Base-by-base conservation (phyloP, 768 basidiomycete genomes). In the Hebeloma cylindrosporum region DNA sequence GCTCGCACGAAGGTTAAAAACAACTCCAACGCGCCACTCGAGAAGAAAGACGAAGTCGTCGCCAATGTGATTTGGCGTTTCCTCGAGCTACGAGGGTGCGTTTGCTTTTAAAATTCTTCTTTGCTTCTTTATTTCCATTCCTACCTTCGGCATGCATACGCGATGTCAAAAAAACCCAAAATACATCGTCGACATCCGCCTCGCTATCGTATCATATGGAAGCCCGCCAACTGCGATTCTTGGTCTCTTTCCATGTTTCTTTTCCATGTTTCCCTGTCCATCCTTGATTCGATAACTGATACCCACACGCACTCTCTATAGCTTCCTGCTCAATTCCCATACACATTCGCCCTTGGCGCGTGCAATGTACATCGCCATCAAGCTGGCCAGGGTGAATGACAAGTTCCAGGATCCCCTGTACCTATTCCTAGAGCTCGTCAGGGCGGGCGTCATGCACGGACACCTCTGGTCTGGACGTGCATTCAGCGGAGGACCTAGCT, bases 41-140 rank as follows among this genome's bases (percentile, higher is more conserved):
- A 98, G 48, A 97, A 96, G 71, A 98, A 98, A 70, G 96, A 99
- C 57, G 96, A 99, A 65, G 76, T 96, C 0, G 96, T 99, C 3
- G 94, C 94, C 6, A 99, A 99, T 61, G 93, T 95, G 20, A 89
- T 99, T 43, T 97, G 94, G 94, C 82, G 95, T 41, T 97, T 98
- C 79, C 78, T 99, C 44, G 95, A 97, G 64, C 72, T 97, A 46
- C 75, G 96, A 66, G 93, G 93, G 94, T 95, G 66, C 62, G 85
- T 78, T 39, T 17, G 17, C 34, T 43, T 34, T 49, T n/a, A 37
- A 22, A 29, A 13, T 36, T 40, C 18, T 43, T 40, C 37, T 29
- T 8, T 20, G 30, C 42, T 32, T 17, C 17, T 25, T 43, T 10
- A n/a, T 42, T 8, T 6, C 18, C 18, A 18, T 35, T 35, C 22